Evolutionary conservation across 2,329 filamentous ascomycete genomes (phyloP).

Genomic region (Calycina herbarum): DNA sequence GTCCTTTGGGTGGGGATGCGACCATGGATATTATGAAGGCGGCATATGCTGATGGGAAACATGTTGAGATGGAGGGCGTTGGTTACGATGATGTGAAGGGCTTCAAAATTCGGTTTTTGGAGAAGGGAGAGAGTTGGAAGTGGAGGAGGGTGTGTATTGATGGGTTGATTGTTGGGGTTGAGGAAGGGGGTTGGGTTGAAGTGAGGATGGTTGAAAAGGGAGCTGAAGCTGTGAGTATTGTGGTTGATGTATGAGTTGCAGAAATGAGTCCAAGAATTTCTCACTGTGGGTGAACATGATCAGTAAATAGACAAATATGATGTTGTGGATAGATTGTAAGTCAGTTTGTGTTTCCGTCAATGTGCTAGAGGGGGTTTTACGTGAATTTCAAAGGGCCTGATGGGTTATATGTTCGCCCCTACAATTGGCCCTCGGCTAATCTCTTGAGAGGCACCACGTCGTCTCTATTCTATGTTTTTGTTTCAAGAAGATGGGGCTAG

Average conservation of each 20-base stretch:
- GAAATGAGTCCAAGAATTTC: background rate
- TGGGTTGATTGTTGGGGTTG: conserved; percentile 78
- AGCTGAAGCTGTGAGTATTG: conserved; percentile 30
- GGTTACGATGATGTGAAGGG: conserved; percentile 70
- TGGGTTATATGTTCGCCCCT: too few relatives aligned
- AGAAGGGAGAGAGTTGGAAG: conserved; percentile 59
- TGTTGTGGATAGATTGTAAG: conserved; percentile 47
- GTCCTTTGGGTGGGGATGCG: conserved; percentile 60
- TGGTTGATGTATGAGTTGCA: conserved; percentile 23
- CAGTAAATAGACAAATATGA: conserved; percentile 41
- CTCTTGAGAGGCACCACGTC: too few relatives aligned
- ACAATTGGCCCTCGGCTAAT: too few relatives aligned
- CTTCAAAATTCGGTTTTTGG: conserved; percentile 68
- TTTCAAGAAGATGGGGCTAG: too few relatives aligned
- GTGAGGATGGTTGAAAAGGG: conserved; percentile 51
- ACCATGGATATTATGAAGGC: conserved; percentile 76
- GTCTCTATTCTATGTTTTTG: too few relatives aligned
- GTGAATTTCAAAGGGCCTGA: too few relatives aligned
- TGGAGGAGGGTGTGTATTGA: conserved; percentile 93
- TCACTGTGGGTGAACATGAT: conserved; percentile 46
- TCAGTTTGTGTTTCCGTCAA: too few relatives aligned
- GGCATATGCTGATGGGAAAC: conserved; percentile 58
- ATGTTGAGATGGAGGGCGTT: conserved; percentile 58
- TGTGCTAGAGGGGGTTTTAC: too few relatives aligned
- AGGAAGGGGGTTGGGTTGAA: conserved; percentile 68